Percentiles rank a stretch among this genome's conserved stretches.
These are phyloP conservation scores for Colletotrichum camelliae DNA, from an alignment of 2,329 filamentous ascomycete genomes.

Conservation along the genomic window DNA sequence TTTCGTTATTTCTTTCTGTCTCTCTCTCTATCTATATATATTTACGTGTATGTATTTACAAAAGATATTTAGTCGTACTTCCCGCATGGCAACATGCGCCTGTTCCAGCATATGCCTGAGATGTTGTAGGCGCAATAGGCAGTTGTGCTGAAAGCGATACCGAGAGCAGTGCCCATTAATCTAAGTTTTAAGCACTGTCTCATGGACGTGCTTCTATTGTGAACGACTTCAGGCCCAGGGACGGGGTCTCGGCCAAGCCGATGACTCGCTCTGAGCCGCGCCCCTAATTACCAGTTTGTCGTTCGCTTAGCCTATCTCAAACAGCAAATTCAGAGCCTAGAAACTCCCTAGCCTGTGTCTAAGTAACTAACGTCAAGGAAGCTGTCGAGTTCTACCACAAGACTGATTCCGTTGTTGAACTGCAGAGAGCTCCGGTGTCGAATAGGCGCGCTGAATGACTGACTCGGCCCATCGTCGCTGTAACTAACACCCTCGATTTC, in stretches of 20 bases:
- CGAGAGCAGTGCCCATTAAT: neutral
- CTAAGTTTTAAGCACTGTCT: neutral
- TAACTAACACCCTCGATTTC: neutral
- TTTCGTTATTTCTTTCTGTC: neutral
- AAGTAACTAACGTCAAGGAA: neutral
- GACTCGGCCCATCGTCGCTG: neutral
- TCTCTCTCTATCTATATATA: neutral
- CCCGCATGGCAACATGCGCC: neutral
- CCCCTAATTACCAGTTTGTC: rapidly evolving
- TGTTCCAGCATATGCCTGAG: neutral
- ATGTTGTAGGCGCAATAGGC: neutral
- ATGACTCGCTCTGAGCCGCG: neutral
- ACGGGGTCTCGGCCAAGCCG: neutral
- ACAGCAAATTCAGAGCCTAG: neutral
- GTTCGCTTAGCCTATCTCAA: neutral
- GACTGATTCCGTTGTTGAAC: neutral
- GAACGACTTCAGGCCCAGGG: neutral
- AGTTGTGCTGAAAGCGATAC: neutral
- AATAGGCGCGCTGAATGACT: neutral
- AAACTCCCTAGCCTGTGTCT: neutral
- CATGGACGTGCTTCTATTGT: neutral
- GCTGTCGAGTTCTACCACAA: neutral
- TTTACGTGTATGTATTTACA: no score
- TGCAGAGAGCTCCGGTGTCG: rapidly evolving
- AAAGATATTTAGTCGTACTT: no score